Percentiles rank a stretch among this genome's conserved stretches.
Conservation (phyloP, 2,329 filamentous ascomycete species). For the Colletotrichum ledebouriae region DNA sequence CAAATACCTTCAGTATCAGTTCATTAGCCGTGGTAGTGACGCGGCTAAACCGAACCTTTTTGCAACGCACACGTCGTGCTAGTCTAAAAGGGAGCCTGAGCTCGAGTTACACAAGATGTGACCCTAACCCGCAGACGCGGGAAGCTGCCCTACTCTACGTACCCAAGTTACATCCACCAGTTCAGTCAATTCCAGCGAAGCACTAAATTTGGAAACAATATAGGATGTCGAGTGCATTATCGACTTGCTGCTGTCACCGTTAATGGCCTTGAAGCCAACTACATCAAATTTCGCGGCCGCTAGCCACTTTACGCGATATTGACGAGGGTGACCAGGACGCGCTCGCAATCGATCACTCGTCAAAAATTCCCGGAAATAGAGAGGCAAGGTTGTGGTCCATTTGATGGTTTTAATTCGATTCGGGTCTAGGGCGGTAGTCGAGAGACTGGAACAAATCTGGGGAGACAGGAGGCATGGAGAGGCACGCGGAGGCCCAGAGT, state of each 20-base stretch:
- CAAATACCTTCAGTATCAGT: neutral
- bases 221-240: constrained; percentile 15
- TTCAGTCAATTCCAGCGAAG: constrained; percentile 4
- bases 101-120: constrained; percentile 27
- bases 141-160: constrained; percentile 22
- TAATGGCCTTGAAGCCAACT: neutral
- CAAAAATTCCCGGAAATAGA: constrained; percentile 43
- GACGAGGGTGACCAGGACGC: constrained; percentile 14
- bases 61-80: neutral
- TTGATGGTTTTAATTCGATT: constrained; percentile 31
- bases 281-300: constrained; percentile 16
- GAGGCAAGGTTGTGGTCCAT: constrained; percentile 50
- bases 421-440: constrained; percentile 34
- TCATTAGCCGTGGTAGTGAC: neutral
- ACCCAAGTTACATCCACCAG: neutral
- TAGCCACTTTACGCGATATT: constrained; percentile 2
- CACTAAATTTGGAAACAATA: constrained; percentile 35
- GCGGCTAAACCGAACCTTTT: neutral
- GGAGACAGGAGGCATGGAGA: constrained; percentile 27
- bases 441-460: constrained; percentile 14
- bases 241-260: constrained; percentile 1
- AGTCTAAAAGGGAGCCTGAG: constrained; percentile 12
- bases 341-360: constrained; percentile 35
- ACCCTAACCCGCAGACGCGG: constrained; percentile 18
- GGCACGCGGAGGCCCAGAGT: constrained; percentile 33